Conservation (phyloP, 352 stramenopile genomes). For the Blastocystis sp. region DNA sequence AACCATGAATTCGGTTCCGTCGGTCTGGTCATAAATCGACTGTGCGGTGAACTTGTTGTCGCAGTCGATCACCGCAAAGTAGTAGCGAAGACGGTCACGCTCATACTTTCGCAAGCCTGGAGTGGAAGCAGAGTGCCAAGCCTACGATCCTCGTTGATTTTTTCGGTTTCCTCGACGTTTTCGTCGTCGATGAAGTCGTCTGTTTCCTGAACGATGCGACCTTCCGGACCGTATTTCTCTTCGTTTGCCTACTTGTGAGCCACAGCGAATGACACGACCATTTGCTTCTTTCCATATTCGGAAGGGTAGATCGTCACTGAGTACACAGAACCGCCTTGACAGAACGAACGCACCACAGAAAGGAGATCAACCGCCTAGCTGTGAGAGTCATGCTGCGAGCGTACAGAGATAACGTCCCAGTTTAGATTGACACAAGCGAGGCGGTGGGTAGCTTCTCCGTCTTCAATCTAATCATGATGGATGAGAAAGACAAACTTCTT, state of each 20-base stretch:
- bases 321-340: slow-evolving; percentile 10
- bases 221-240: slow-evolving; percentile 57
- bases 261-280: not conserved
- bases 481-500: not conserved
- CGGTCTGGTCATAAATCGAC: slow-evolving; percentile 14
- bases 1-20: slow-evolving; percentile 54
- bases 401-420: slow-evolving; percentile 39
- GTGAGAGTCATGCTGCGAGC: not conserved
- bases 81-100: slow-evolving; percentile 21
- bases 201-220: not conserved
- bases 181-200: not conserved
- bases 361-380: slow-evolving; percentile 11
- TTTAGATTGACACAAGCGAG: slow-evolving; percentile 59
- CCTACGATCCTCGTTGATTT: slow-evolving; percentile 34
- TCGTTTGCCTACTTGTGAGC: not conserved
- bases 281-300: slow-evolving; percentile 23
- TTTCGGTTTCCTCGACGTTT: slow-evolving; percentile 34
- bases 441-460: slow-evolving; percentile 44
- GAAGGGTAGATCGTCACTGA: slow-evolving; percentile 55
- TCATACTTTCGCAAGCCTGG: slow-evolving; percentile 34
- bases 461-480: slow-evolving; percentile 52
- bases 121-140: not conserved
- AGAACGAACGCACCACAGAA: slow-evolving; percentile 46
- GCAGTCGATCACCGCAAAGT: slow-evolving; percentile 57
- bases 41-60: slow-evolving; percentile 48